phyloP scores from a whole-genome alignment of 495 filamentous ascomycete species.

The Lophiotrema nucula region DNA sequence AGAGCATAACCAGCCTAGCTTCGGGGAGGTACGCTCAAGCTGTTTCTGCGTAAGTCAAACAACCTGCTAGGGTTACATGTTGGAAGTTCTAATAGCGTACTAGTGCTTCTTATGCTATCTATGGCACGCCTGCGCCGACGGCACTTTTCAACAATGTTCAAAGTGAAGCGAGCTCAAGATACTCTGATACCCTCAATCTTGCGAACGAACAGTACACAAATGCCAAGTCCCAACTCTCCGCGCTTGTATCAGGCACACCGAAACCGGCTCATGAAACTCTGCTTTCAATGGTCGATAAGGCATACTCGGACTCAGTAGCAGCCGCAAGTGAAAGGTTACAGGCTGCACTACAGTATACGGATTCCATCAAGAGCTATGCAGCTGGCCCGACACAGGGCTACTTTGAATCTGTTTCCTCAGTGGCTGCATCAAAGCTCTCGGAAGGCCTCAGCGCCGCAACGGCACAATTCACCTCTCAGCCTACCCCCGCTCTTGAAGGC shows the following conservation, averaged over 20 bases:
- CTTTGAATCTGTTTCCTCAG: conserved; percentile 58
- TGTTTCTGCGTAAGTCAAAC: conserved; percentile 57
- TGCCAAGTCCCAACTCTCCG: conserved; percentile 63
- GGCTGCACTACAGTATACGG: conserved; percentile 45
- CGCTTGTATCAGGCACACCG: conserved; percentile 64
- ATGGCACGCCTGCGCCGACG: conserved; percentile 53
- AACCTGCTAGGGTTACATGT: neutral
- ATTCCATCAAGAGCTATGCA: conserved; percentile 39
- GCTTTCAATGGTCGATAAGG: conserved; percentile 64
- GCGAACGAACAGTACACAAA: conserved; percentile 65
- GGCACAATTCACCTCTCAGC: conserved; percentile 61
- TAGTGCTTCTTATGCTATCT: conserved; percentile 62
- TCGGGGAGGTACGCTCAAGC: conserved; percentile 58
- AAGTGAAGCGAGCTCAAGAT: conserved; percentile 55
- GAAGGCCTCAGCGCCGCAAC: conserved; percentile 65
- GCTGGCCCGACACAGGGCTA: conserved; percentile 47
- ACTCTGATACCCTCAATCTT: conserved; percentile 57
- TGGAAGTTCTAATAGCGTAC: conserved; percentile 24
- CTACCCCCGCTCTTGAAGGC: conserved; percentile 56
- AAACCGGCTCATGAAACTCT: conserved; percentile 61
- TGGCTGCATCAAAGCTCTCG: conserved; percentile 62
- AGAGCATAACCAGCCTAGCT: conserved; percentile 53
- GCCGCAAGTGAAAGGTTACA: conserved; percentile 60
- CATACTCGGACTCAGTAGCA: conserved; percentile 64
- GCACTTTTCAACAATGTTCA: conserved; percentile 46